Conservation (phyloP, 352 stramenopile genomes). For the Stramenopiles sp. region DNA sequence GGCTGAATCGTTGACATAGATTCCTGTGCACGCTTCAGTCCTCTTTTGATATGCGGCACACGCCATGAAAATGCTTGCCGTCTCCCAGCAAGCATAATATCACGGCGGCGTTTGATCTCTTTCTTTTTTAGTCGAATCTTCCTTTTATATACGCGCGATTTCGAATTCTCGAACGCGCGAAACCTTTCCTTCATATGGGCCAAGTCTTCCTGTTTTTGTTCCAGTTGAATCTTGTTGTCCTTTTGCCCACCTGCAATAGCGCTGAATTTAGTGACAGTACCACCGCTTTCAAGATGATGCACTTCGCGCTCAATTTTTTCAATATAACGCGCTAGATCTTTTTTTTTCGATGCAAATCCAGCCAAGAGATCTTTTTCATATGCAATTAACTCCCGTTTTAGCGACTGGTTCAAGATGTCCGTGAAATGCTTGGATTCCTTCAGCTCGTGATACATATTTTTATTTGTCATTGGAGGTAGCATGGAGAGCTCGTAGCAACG, state of each 20-base stretch:
- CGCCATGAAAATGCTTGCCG: not conserved
- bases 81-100: not conserved
- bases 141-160: not conserved
- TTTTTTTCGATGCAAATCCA: not conserved
- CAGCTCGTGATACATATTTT: not conserved
- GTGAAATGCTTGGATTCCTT: not conserved
- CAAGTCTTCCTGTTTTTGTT: not conserved
- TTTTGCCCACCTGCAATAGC: not conserved
- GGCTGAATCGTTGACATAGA: not conserved
- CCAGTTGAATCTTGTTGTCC: not conserved
- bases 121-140: not conserved
- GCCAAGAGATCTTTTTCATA: not conserved
- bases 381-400: not conserved
- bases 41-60: not conserved
- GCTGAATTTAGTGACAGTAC: not conserved
- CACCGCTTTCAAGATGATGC: not conserved
- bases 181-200: not conserved
- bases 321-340: not conserved
- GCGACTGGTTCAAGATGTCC: not conserved
- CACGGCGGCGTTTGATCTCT: not conserved
- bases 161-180: not conserved
- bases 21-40: not conserved
- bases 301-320: not conserved
- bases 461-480: not conserved
- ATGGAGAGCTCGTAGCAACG: not conserved